phyloP scores from a whole-genome alignment of 257 asterid species.

The Thymus mandschuricus region DNA sequence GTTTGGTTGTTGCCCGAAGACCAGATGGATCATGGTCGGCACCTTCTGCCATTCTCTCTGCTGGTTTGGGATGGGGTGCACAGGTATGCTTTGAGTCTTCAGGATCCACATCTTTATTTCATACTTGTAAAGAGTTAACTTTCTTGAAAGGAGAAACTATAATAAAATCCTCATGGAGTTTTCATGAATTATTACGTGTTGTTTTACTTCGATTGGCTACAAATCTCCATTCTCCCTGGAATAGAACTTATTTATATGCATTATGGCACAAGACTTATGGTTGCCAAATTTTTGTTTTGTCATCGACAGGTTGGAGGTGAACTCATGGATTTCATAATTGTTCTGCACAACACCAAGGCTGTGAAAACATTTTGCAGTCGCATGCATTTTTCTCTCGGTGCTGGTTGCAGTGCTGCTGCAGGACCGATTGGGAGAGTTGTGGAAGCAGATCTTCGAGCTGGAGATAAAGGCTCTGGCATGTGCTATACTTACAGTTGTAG shows the following conservation, averaged over 20 bases:
- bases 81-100: constrained; percentile 57
- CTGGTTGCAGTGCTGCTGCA: constrained; percentile 99
- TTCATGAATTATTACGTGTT: neutral
- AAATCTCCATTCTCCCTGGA: constrained; percentile 2
- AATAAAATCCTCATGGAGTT: constrained; percentile 17
- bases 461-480: constrained; percentile 98
- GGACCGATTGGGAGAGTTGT: constrained; percentile 97
- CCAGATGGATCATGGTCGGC: constrained; percentile 99
- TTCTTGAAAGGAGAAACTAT: neutral
- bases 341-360: constrained; percentile 81
- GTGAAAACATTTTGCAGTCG: constrained; percentile 98
- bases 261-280: neutral
- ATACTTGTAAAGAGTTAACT: neutral
- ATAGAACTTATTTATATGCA: constrained; percentile 6
- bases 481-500: constrained; percentile 99
- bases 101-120: neutral
- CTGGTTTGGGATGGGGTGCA: constrained; percentile 99
- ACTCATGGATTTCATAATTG: constrained; percentile 95
- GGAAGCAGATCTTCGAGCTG: constrained; percentile 98
- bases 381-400: constrained; percentile 98
- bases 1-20: constrained; percentile 87
- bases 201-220: constrained; percentile 12
- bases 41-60: constrained; percentile 90
- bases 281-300: constrained; percentile 20
- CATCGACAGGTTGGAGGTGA: constrained; percentile 81